phyloP scores from a whole-genome alignment of 2,329 filamentous ascomycete genomes.

The Fusarium sp. region DNA sequence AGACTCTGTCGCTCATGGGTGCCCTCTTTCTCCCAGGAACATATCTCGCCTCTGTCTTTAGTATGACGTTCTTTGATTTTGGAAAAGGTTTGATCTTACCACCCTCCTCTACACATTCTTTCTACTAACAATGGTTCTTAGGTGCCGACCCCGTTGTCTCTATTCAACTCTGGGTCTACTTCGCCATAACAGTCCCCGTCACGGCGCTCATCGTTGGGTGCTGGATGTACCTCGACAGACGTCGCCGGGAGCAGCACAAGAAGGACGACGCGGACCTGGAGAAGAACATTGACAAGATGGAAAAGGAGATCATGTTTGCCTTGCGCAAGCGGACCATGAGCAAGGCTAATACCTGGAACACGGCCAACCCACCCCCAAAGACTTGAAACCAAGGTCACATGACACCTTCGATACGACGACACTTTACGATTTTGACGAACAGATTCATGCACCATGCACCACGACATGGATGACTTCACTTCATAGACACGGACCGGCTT shows the following conservation, averaged over 20 bases:
- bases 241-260: conserved; percentile 61
- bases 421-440: conserved; percentile 32
- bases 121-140: conserved; percentile 12
- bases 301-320: conserved; percentile 67
- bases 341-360: conserved; percentile 66
- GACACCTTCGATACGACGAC: conserved; percentile 5
- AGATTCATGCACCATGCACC: conserved; percentile 15
- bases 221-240: conserved; percentile 67
- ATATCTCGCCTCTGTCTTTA: conserved; percentile 72
- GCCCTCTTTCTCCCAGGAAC: conserved; percentile 73
- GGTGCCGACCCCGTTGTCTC: conserved; percentile 59
- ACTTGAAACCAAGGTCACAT: conserved; percentile 12
- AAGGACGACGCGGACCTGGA: conserved; percentile 65
- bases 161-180: conserved; percentile 71
- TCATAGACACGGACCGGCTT: conserved; percentile 9
- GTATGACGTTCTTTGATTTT: conserved; percentile 77
- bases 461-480: conserved; percentile 26
- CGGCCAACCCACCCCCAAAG: conserved; percentile 49
- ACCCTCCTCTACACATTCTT: not conserved
- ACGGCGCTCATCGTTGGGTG: conserved; percentile 65
- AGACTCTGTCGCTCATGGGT: conserved; percentile 72
- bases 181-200: conserved; percentile 69
- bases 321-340: conserved; percentile 69
- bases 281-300: conserved; percentile 67
- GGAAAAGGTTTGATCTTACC: conserved; percentile 53